Conservation (phyloP, 2,329 filamentous ascomycete genomes). For the Aspergillus pseudoterreus region DNA sequence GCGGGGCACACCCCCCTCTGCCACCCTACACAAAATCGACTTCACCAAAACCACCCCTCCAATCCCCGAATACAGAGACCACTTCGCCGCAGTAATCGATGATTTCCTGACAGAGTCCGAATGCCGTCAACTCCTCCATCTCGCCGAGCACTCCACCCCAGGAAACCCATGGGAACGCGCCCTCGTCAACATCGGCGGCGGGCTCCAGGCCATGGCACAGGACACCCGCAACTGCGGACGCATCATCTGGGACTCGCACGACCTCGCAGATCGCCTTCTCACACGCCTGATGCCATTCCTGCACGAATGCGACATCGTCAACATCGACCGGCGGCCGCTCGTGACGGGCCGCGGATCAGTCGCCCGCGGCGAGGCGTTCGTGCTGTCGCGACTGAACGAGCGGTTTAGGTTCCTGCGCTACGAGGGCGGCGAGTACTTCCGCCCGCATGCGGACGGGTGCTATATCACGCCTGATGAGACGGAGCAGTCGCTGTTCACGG, state of each 20-base stretch:
- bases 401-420: slow-evolving; percentile 73
- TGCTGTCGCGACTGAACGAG: slow-evolving; percentile 57
- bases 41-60: slow-evolving; percentile 10
- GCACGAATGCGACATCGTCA: slow-evolving; percentile 46
- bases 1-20: neutral
- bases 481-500: slow-evolving; percentile 51
- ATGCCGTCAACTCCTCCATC: slow-evolving; percentile 44
- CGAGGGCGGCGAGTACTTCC: slow-evolving; percentile 67
- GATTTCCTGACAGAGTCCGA: slow-evolving; percentile 7
- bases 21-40: slow-evolving; percentile 5
- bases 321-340: slow-evolving; percentile 28
- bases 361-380: slow-evolving; percentile 36
- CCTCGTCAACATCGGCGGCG: slow-evolving; percentile 62
- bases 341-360: slow-evolving; percentile 40
- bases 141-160: slow-evolving; percentile 43
- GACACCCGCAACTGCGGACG: slow-evolving; percentile 66
- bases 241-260: slow-evolving; percentile 68
- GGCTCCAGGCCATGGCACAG: slow-evolving; percentile 54
- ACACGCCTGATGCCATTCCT: slow-evolving; percentile 50
- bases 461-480: slow-evolving; percentile 56
- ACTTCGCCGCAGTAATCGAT: slow-evolving; percentile 11
- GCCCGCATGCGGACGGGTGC: slow-evolving; percentile 63
- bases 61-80: slow-evolving; percentile 9
- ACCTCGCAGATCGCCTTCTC: slow-evolving; percentile 63
- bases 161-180: slow-evolving; percentile 60